A percentile compares a stretch with the other conserved stretches of the same genome.
Evolutionary conservation across 1,284 basidiomycete genomes (phyloP).

Genomic region (Phaffia rhodozyma): DNA sequence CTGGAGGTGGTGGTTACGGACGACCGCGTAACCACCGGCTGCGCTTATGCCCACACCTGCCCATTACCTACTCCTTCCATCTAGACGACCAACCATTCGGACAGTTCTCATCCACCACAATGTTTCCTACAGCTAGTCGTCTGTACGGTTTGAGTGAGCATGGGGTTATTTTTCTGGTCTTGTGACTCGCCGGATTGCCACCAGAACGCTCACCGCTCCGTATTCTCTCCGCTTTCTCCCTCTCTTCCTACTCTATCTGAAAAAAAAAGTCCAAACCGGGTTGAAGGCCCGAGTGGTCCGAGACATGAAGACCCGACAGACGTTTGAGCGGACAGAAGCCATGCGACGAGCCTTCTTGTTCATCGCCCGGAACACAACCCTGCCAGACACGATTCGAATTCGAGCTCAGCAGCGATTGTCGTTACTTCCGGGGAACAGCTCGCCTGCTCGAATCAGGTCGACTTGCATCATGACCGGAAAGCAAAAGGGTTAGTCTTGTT

Average conservation of each 20-base stretch:
- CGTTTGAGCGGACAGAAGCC: conserved; percentile 54
- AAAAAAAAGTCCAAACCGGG: background rate
- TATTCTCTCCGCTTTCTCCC: background rate
- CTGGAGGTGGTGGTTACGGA: no score
- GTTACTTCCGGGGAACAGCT: conserved; percentile 64
- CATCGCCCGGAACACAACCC: conserved; percentile 73
- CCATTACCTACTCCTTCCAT: no score
- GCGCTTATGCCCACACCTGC: no score
- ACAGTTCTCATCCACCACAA: no score
- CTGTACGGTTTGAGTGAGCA: no score
- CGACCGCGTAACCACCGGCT: no score
- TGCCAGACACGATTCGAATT: conserved; percentile 75
- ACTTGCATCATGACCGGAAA: conserved; percentile 72
- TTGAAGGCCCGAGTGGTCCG: conserved; percentile 28
- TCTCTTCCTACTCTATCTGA: background rate
- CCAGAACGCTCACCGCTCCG: background rate
- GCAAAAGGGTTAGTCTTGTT: conserved; percentile 46
- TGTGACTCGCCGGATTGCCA: background rate
- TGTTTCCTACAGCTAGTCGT: no score
- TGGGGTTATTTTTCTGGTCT: background rate
- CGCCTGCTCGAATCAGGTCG: conserved; percentile 73
- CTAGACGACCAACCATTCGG: no score
- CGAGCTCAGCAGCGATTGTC: conserved; percentile 94
- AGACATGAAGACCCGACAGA: conserved; percentile 31
- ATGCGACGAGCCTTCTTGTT: conserved; percentile 75